phyloP scores from a whole-genome alignment of 2,329 filamentous ascomycete genomes.

The Zymoseptoria brevis region DNA sequence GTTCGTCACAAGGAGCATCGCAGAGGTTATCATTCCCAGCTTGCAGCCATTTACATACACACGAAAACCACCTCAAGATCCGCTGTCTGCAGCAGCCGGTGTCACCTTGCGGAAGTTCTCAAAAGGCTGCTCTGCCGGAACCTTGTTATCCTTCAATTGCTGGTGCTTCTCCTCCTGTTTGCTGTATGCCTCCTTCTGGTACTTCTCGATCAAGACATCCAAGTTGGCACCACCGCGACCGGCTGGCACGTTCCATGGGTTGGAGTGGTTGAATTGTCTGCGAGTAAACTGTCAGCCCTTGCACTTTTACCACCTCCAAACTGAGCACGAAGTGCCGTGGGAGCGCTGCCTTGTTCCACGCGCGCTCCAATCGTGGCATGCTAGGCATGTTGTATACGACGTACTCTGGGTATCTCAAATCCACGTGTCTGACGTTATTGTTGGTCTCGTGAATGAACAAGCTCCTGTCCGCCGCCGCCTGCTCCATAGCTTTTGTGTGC shows the following conservation, averaged over 20 bases:
- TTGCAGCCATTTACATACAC: constrained; percentile 8
- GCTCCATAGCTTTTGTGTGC: constrained; percentile 54
- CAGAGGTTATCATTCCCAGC: neutral
- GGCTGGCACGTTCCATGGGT: constrained; percentile 56
- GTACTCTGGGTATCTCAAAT: constrained; percentile 58
- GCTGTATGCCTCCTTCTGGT: constrained; percentile 50
- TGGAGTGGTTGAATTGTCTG: constrained; percentile 56
- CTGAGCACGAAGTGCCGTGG: neutral
- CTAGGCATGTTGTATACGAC: constrained; percentile 28
- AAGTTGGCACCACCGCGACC: constrained; percentile 52
- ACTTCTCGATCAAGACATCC: constrained; percentile 54
- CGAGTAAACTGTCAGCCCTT: constrained; percentile 6
- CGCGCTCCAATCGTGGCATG: neutral
- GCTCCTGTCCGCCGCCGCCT: constrained; percentile 55
- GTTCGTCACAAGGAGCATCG: neutral
- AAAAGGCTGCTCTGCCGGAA: constrained; percentile 27
- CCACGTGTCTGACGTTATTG: constrained; percentile 38
- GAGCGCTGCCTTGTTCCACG: neutral
- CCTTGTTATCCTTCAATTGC: constrained; percentile 32
- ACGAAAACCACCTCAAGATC: constrained; percentile 3
- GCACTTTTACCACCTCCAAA: constrained; percentile 8
- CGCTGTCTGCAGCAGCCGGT: constrained; percentile 16
- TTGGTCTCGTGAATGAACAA: constrained; percentile 47
- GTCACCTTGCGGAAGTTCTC: constrained; percentile 19
- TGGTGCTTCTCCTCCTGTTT: constrained; percentile 49